Conservation (phyloP, 768 basidiomycete genomes). For the Myochromella boudieri region DNA sequence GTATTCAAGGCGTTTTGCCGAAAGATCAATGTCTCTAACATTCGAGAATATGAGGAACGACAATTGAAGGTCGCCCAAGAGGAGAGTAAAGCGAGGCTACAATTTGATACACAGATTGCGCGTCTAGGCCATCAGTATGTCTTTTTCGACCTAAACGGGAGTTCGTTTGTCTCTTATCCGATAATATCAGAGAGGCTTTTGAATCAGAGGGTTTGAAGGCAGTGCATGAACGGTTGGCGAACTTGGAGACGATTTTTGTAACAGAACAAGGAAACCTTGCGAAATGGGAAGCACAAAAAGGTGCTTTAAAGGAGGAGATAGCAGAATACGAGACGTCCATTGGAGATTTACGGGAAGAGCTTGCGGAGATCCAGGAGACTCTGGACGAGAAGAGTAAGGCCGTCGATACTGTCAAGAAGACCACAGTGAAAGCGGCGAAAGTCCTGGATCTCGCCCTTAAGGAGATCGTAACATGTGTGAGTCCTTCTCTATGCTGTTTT, state of each 20-base stretch:
- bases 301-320: conserved; percentile 58
- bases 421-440: conserved; percentile 67
- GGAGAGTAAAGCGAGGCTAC: conserved; percentile 79
- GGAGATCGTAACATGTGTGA: conserved; percentile 80
- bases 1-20: conserved; percentile 79
- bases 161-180: conserved; percentile 3
- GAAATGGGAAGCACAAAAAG: conserved; percentile 56
- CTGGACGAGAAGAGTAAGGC: conserved; percentile 72
- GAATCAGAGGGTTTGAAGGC: conserved; percentile 72
- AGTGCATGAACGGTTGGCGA: conserved; percentile 60
- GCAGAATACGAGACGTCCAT: conserved; percentile 54
- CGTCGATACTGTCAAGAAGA: conserved; percentile 77
- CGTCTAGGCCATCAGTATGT: conserved; percentile 82
- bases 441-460: conserved; percentile 85
- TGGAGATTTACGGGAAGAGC: conserved; percentile 55
- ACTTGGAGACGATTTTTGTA: conserved; percentile 49
- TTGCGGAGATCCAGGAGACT: conserved; percentile 57
- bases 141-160: conserved; percentile 9
- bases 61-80: conserved; percentile 88
- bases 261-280: conserved; percentile 55
- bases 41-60: conserved; percentile 92
- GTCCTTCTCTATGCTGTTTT: conserved; percentile 16
- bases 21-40: conserved; percentile 74
- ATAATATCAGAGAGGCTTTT: conserved; percentile 64
- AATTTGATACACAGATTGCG: conserved; percentile 84